These are phyloP conservation scores for Gracilaria domingensis DNA, from an alignment of 23 red algal species.

Conservation along the genomic window DNA sequence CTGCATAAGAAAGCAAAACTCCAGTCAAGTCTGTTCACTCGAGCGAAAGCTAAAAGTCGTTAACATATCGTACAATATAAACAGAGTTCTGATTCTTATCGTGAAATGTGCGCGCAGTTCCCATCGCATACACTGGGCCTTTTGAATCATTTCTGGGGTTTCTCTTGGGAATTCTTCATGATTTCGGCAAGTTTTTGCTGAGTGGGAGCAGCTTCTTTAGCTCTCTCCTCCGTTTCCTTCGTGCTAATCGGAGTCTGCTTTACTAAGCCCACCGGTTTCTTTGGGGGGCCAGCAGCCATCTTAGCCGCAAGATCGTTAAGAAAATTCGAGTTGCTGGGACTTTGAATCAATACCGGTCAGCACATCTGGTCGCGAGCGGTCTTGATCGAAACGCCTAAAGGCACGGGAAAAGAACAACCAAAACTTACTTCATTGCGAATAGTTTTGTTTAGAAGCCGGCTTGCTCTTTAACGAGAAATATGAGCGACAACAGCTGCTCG, in stretches of 20 bases:
- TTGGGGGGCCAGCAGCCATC: constrained; percentile 74
- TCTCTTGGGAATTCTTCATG: constrained; percentile 25
- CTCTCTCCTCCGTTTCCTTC: constrained; percentile 25
- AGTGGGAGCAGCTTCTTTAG: constrained; percentile 44
- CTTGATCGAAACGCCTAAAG: not conserved
- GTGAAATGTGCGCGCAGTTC: not conserved
- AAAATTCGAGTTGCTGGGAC: constrained; percentile 54
- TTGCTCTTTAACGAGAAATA: not conserved
- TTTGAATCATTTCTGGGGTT: not conserved
- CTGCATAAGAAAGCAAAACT: not conserved
- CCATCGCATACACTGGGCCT: not conserved
- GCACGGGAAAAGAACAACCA: not conserved
- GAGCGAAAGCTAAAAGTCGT: not conserved
- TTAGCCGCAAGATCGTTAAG: constrained; percentile 73
- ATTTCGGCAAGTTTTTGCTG: constrained; percentile 47
- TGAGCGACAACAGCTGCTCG: not conserved
- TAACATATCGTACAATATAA: not conserved
- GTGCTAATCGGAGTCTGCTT: constrained; percentile 50
- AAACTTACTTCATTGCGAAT: constrained; percentile 23
- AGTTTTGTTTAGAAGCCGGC: too few relatives aligned
- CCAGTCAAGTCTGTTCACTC: not conserved
- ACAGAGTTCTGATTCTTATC: not conserved
- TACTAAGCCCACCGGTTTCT: constrained; percentile 74
- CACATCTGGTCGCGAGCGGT: not conserved
- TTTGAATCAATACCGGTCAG: not conserved